These are phyloP conservation scores for Aureobasidium lini DNA, from an alignment of 2,329 filamentous ascomycete species.

Conservation along the genomic window DNA sequence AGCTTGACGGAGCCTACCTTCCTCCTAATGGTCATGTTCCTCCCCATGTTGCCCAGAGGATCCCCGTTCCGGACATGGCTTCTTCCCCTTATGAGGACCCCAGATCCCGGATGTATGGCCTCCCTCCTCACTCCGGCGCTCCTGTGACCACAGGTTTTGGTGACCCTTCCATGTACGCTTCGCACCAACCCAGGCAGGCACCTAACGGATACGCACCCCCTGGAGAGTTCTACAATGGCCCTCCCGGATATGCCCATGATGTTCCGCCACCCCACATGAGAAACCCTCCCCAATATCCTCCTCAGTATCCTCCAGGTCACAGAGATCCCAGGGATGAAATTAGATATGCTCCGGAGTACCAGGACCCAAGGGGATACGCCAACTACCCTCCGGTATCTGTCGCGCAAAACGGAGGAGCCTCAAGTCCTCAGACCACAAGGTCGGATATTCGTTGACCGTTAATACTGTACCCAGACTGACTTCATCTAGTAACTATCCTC, in stretches of 20 bases:
- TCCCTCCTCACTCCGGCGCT: conserved; percentile 3
- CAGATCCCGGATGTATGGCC: not conserved
- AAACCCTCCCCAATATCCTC: conserved; percentile 16
- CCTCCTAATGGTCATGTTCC: conserved; percentile 8
- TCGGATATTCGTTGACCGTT: not conserved
- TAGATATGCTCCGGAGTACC: conserved; percentile 16
- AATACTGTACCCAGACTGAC: conserved; percentile 3
- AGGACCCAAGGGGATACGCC: conserved; percentile 24
- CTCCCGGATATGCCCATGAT: conserved; percentile 5
- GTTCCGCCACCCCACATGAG: not conserved
- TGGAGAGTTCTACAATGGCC: conserved; percentile 5
- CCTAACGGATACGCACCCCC: not conserved
- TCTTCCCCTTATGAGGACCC: conserved; percentile 4
- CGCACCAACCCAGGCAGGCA: conserved; percentile 1
- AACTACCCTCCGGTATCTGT: conserved; percentile 4
- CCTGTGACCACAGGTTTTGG: conserved; percentile 6
- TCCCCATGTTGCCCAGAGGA: not conserved
- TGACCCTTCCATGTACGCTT: conserved; percentile 8
- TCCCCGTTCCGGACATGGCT: conserved; percentile 13
- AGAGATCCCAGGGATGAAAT: conserved; percentile 20
- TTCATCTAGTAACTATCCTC: conserved; percentile 10
- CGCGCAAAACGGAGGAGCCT: not conserved
- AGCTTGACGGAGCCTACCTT: conserved; percentile 23
- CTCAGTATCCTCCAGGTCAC: not conserved
- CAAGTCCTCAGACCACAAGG: conserved; percentile 11